These are phyloP conservation scores for Priceomyces melissophilus DNA, from an alignment of 805 yeast genomes.

Conservation along the genomic window DNA sequence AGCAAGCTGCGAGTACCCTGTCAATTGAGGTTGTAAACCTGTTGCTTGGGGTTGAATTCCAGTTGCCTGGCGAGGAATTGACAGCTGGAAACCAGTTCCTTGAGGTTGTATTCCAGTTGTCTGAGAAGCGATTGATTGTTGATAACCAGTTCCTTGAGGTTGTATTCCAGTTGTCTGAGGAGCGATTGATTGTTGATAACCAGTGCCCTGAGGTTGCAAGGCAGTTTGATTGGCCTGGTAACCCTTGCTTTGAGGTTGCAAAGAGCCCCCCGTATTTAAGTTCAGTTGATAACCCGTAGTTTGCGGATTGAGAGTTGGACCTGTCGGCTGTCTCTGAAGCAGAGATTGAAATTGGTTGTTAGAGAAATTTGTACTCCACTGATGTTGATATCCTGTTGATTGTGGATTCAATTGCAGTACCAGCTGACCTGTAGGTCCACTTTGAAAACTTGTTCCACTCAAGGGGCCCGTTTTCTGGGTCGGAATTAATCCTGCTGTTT, in stretches of 20 bases:
- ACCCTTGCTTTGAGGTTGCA: slow-evolving; percentile 20
- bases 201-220: slow-evolving; percentile 18
- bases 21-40: slow-evolving; percentile 26
- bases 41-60: slow-evolving; percentile 30
- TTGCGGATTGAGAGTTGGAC: slow-evolving; percentile 28
- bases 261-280: background rate
- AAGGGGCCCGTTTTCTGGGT: slow-evolving; percentile 39
- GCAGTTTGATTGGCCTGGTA: slow-evolving; percentile 24
- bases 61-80: slow-evolving; percentile 27
- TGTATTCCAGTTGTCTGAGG: slow-evolving; percentile 33
- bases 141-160: slow-evolving; percentile 32
- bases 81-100: slow-evolving; percentile 13
- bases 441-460: slow-evolving; percentile 25
- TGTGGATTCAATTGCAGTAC: slow-evolving; percentile 11
- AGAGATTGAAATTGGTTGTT: slow-evolving; percentile 15
- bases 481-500: slow-evolving; percentile 64
- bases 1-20: slow-evolving; percentile 36
- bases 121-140: slow-evolving; percentile 12
- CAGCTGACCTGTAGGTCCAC: slow-evolving; percentile 37
- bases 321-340: slow-evolving; percentile 9
- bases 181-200: slow-evolving; percentile 13
- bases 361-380: background rate
- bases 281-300: slow-evolving; percentile 29
- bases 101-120: slow-evolving; percentile 21
- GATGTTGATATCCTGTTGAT: slow-evolving; percentile 11